Evolutionary conservation across 768 basidiomycete species (phyloP), one percentile per base, ranked within the genome.

Genomic region (Chalciporus sphaerocephalus): DNA sequence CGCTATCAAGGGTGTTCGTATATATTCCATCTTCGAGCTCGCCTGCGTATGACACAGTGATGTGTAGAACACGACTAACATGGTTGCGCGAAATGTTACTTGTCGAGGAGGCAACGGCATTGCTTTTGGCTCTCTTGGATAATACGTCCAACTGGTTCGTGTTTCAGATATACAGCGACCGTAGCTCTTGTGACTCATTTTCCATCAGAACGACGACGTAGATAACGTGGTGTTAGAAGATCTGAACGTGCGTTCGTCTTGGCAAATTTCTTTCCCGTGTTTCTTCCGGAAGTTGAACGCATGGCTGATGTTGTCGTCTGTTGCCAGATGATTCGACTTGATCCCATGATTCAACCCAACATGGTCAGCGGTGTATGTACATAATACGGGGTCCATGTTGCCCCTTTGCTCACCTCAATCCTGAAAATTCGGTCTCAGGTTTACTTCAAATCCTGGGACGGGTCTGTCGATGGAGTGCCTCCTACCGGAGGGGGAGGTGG

Each of bases 21-120:
- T 34, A 38, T 34, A n/a, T 17, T 24, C 6, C 11, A 15, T 28
- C 34, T 16, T 16, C 11, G 12, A 32, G 8, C 30, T 15, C 16
- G 13, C 16, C 28, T 20, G 27, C 9, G 15, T 33, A 30, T 21
- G 39, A 34, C 16, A 40, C 25, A 24, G 9, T 6, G 6, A 15
- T 17, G 42, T 7, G 25, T 6, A 80, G 79, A 81, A 81, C 57
- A 76, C 76, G 25, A 73, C 79, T 3, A 77, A 79, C 50, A 58
- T 82, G 43, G 23, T 73, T 18, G 73, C 70, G 0, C 61, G 66
- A 5, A 74, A 78, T 48, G 67, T 79, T 35, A 73, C 71, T 40
- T 81, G 80, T 51, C 69, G 73, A 17, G 81, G 80, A 27, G 13
- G 79, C 9, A 80, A 80, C 49, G 79, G 79, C 2, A 73, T 83